phyloP scores from a whole-genome alignment of 441 rosid species.

The Daphne laureola region DNA sequence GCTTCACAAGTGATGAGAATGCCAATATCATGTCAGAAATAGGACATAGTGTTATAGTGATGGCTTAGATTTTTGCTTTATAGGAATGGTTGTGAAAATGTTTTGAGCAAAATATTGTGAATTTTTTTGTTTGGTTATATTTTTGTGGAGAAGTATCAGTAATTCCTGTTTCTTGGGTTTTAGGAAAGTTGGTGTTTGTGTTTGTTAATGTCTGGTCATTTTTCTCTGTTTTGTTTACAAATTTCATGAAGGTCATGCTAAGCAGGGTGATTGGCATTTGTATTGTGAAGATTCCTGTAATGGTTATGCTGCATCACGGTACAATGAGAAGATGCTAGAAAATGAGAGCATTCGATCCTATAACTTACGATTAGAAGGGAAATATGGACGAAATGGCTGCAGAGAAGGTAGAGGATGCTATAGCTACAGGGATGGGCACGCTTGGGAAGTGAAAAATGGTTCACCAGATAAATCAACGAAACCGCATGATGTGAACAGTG shows the following conservation, averaged over 20 bases:
- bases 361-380: constrained; percentile 60
- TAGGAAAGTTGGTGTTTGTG: constrained; percentile 9
- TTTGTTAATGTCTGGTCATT: constrained; percentile 23
- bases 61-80: too few relatives aligned
- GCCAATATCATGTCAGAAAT: too few relatives aligned
- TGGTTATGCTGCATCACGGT: constrained; percentile 47
- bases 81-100: too few relatives aligned
- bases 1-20: too few relatives aligned
- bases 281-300: constrained; percentile 62
- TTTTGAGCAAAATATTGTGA: too few relatives aligned
- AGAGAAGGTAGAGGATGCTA: constrained; percentile 64
- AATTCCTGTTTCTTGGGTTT: neutral
- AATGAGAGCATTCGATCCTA: constrained; percentile 50
- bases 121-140: too few relatives aligned
- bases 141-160: too few relatives aligned
- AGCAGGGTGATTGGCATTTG: constrained; percentile 82
- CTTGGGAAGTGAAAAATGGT: constrained; percentile 67
- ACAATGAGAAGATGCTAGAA: constrained; percentile 54
- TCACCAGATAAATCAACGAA: constrained; percentile 46
- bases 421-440: constrained; percentile 56
- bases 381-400: constrained; percentile 43
- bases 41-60: too few relatives aligned
- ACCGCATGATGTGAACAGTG: constrained; percentile 43
- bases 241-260: constrained; percentile 77
- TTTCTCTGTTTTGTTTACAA: constrained; percentile 21